Evolutionary conservation across 495 filamentous ascomycete species (phyloP).

Genomic region (Tuber microsphaerosporum): DNA sequence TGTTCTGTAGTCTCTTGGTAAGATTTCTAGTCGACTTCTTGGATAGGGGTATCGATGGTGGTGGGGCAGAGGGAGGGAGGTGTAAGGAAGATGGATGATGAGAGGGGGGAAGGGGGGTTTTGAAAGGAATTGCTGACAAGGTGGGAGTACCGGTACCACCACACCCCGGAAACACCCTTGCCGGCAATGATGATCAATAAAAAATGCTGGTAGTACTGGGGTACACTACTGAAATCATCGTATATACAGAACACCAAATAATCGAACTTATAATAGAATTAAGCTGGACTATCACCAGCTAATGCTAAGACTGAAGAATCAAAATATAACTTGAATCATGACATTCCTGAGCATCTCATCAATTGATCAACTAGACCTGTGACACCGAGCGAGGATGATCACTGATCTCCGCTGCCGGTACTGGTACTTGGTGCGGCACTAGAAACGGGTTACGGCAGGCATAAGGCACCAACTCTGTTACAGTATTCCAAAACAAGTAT

Average conservation of each 20-base stretch:
- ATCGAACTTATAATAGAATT: not conserved
- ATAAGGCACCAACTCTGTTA: not conserved
- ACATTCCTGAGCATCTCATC: not conserved
- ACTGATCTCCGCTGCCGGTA: not conserved
- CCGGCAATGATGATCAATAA: too few relatives aligned
- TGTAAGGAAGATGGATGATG: not conserved
- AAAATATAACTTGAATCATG: not conserved
- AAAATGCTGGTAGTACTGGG: too few relatives aligned
- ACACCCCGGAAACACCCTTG: too few relatives aligned
- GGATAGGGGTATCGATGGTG: too few relatives aligned
- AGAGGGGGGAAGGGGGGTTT: not conserved
- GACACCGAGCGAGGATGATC: not conserved
- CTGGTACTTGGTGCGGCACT: not conserved
- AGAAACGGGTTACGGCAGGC: not conserved
- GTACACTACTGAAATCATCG: not conserved
- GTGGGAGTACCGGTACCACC: too few relatives aligned
- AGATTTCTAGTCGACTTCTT: not conserved
- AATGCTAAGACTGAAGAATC: not conserved
- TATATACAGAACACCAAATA: not conserved
- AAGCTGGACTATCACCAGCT: not conserved
- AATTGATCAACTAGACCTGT: not conserved
- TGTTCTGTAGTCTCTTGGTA: not conserved
- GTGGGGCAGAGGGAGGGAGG: not conserved
- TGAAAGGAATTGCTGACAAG: not conserved
- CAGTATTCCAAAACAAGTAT: not conserved